These are phyloP conservation scores for Cadophora luteo-olivacea DNA, from an alignment of 2,329 filamentous ascomycete genomes.

Conservation along the genomic window DNA sequence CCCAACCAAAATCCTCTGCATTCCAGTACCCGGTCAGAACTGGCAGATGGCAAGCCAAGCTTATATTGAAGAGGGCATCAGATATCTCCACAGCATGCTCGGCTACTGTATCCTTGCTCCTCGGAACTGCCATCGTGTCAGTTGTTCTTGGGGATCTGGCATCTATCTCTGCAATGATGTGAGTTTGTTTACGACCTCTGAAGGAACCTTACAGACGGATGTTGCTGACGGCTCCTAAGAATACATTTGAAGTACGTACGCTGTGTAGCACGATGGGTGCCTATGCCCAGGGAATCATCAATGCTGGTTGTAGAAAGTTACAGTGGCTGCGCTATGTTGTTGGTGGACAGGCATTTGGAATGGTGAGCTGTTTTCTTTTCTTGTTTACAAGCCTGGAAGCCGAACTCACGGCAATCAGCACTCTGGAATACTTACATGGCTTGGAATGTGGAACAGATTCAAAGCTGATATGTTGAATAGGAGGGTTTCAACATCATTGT, in stretches of 20 bases:
- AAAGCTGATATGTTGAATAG: background rate
- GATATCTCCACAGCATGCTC: background rate
- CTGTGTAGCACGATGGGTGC: background rate
- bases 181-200: background rate
- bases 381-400: too few species aligned
- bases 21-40: background rate
- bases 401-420: too few species aligned
- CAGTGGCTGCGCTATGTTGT: background rate
- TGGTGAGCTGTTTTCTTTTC: too few species aligned
- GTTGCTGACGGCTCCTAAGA: background rate
- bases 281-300: background rate
- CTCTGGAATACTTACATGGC: too few species aligned
- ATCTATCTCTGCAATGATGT: constrained; percentile 10
- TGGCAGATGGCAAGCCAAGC: background rate
- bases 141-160: background rate
- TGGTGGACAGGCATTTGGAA: background rate
- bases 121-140: constrained; percentile 4
- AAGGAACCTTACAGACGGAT: background rate
- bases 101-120: background rate
- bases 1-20: background rate
- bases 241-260: background rate
- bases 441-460: too few species aligned
- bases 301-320: background rate
- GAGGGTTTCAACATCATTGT: constrained; percentile 8
- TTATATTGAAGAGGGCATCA: background rate